phyloP scores from a whole-genome alignment of 805 yeast species.

The Saccharomycopsis sp. region DNA sequence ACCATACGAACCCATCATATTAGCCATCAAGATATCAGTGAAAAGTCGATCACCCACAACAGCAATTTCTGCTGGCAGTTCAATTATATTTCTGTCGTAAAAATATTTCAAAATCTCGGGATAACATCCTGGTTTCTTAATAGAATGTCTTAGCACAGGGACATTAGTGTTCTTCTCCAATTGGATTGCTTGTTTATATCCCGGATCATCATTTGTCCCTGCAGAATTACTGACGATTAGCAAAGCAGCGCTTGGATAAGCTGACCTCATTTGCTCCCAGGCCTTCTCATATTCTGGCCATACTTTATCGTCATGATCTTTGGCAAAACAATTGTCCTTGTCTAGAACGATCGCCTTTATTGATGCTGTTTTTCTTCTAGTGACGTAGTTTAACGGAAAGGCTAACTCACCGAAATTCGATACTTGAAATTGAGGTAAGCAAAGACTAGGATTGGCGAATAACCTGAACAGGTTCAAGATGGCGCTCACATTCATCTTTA shows the following conservation, averaged over 20 bases:
- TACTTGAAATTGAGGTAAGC: conserved; percentile 56
- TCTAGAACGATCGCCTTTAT: conserved; percentile 81
- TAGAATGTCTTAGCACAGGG: conserved; percentile 58
- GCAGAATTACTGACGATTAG: conserved; percentile 89
- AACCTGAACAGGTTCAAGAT: conserved; percentile 61
- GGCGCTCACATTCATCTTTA: conserved; percentile 72
- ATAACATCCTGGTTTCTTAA: conserved; percentile 79
- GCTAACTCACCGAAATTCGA: conserved; percentile 47
- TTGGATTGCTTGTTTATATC: conserved; percentile 49
- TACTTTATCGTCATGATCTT: conserved; percentile 69
- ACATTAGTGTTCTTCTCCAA: conserved; percentile 65
- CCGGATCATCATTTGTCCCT: conserved; percentile 72
- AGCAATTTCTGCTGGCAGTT: conserved; percentile 57
- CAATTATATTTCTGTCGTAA: conserved; percentile 36
- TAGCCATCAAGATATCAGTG: conserved; percentile 92
- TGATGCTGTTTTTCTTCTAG: conserved; percentile 5
- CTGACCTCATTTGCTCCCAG: conserved; percentile 49
- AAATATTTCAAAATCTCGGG: conserved; percentile 61
- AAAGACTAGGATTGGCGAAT: conserved; percentile 54
- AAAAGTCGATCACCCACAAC: conserved; percentile 87
- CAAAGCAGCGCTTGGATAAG: conserved; percentile 56
- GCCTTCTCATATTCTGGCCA: conserved; percentile 61
- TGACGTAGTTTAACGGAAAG: conserved; percentile 27
- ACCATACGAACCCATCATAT: conserved; percentile 81
- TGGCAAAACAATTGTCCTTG: conserved; percentile 93